A percentile compares a stretch with the other conserved stretches of the same genome.
phyloP scores from a whole-genome alignment of 2,329 filamentous ascomycete species.

The Ascochyta fabae region DNA sequence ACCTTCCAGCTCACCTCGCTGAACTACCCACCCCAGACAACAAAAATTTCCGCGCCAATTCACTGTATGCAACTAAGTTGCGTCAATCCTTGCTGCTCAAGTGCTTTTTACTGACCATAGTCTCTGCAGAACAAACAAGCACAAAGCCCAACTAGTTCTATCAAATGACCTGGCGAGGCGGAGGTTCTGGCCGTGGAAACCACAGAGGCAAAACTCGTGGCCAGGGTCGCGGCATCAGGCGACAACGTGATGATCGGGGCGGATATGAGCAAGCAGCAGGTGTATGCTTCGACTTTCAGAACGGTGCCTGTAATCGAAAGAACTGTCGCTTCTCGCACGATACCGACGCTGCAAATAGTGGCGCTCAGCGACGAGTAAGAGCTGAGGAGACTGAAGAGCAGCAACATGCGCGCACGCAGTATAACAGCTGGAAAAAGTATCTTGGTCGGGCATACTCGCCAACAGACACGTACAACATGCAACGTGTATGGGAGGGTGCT shows the following conservation, averaged over 20 bases:
- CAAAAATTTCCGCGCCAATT: background rate
- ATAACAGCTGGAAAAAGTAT: constrained; percentile 37
- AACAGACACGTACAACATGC: constrained; percentile 24
- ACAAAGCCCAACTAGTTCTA: background rate
- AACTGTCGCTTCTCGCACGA: constrained; percentile 3
- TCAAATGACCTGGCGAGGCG: background rate
- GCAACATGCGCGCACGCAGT: constrained; percentile 28
- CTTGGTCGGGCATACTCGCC: constrained; percentile 26
- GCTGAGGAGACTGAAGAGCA: constrained; percentile 31
- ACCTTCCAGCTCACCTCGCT: background rate
- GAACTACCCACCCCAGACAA: background rate
- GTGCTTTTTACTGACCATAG: background rate
- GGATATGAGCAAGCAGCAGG: background rate
- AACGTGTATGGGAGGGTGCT: constrained; percentile 38
- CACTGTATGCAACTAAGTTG: background rate
- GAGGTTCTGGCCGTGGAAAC: background rate
- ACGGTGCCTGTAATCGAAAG: constrained; percentile 1
- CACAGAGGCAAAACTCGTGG: background rate
- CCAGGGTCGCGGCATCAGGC: background rate
- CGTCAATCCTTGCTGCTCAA: background rate
- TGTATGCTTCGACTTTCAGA: background rate
- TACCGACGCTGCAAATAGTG: background rate
- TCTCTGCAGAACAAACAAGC: background rate
- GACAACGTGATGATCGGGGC: background rate
- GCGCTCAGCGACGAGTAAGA: background rate